Evolutionary conservation across 257 asterid genomes (phyloP), one percentile per base, ranked within the genome.

Genomic region (Paraleonurus japonicus): DNA sequence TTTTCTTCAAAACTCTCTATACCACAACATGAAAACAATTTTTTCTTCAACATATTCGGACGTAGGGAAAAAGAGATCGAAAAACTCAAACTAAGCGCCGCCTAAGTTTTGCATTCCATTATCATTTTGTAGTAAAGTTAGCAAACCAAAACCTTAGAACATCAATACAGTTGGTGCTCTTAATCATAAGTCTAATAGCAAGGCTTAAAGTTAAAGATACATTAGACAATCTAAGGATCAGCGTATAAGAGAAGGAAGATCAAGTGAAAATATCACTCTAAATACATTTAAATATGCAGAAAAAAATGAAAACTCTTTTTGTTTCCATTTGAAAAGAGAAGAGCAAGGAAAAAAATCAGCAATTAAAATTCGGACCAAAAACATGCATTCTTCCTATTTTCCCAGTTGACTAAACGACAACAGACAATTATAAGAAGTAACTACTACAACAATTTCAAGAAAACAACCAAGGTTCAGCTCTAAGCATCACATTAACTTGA

Each of bases 391-490:
- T 3, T 41, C n/a, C 48, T 41, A 10, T 9, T 2, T 41, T 45
- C 7, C 53, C 53, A 43, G 39, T 58, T 33, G 37, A 37, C 71
- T 19, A 28, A 67, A n/a, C 17, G 48, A 66, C 64, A 43, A 5
- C 24, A 53, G 11, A 11, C 16, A 68, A 67, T 41, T 35, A 3
- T 22, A 19, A 43, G 11, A 41, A 41, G 8, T 22, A 11, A 3
- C 32, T 4, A 35, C 0, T 20, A 45, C 16, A 41, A 30, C 17
- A 55, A 47, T 39, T 12, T 30, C 61, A 22, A 57, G 57, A 43
- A 78, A 58, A 81, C 69, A 32, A 72, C 61, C n/a, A 48, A 2
- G 48, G 0, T 43, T 43, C 1, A 13, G 51, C 4, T 43, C 1
- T 13, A 43, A 13, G 19, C 19, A 43, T 13, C 7, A 13, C 13